Evolutionary conservation across 1,284 basidiomycete species (phyloP).

Genomic region (Sporisorium sorghi): DNA sequence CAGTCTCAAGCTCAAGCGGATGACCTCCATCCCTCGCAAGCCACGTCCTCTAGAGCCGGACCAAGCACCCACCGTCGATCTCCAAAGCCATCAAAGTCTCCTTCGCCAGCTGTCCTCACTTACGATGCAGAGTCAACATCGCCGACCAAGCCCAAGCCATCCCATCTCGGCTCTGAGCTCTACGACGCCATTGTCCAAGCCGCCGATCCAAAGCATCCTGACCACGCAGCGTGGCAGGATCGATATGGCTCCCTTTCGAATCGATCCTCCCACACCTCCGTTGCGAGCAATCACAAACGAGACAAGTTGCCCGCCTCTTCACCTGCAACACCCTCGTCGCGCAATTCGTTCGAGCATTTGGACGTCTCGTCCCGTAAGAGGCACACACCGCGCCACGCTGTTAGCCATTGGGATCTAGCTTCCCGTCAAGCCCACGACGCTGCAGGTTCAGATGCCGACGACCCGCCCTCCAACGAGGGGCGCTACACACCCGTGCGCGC

Average conservation of each 20-base stretch:
- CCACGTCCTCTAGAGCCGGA: neutral
- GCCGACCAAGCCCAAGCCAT: slow-evolving; percentile 7
- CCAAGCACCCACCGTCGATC: slow-evolving; percentile 4
- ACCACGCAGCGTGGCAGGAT: slow-evolving; percentile 41
- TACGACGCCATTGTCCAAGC: slow-evolving; percentile 50
- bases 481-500: slow-evolving; percentile 16
- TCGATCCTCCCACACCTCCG: slow-evolving; percentile 26
- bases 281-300: slow-evolving; percentile 23
- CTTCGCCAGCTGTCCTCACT: neutral
- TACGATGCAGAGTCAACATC: neutral
- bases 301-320: slow-evolving; percentile 15
- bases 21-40: neutral
- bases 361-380: slow-evolving; percentile 17
- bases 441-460: slow-evolving; percentile 36
- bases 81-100: neutral
- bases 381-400: slow-evolving; percentile 21
- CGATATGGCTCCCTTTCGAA: slow-evolving; percentile 29
- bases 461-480: slow-evolving; percentile 15
- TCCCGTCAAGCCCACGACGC: slow-evolving; percentile 13
- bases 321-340: slow-evolving; percentile 4
- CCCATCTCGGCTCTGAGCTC: slow-evolving; percentile 33
- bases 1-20: neutral
- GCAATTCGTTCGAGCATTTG: slow-evolving; percentile 29
- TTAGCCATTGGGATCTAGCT: slow-evolving; percentile 5
- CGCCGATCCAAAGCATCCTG: slow-evolving; percentile 41